Evolutionary conservation across 164 flowering plant genomes (phyloP).

Genomic region (Vitis labrusca): DNA sequence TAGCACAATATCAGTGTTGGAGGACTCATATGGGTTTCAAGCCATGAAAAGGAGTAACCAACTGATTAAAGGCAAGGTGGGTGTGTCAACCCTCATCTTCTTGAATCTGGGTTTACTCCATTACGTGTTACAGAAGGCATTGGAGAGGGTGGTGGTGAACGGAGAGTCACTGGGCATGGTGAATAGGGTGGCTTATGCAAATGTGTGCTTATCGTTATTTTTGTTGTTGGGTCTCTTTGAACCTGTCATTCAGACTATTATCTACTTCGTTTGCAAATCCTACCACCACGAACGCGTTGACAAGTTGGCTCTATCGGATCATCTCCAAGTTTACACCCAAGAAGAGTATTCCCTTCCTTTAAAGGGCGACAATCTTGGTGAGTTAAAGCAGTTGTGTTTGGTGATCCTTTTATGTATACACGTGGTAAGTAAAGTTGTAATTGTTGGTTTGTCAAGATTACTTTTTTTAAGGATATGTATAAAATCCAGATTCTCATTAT

Average conservation of each 20-base stretch:
- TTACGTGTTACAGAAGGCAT: neutral
- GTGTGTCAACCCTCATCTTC: neutral
- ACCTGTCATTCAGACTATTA: constrained; percentile 19
- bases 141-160: neutral
- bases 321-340: too few species aligned
- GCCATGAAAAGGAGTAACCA: constrained; percentile 2
- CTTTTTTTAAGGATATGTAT: too few species aligned
- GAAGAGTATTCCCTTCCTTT: too few species aligned
- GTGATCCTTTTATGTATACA: too few species aligned
- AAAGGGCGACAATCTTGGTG: too few species aligned
- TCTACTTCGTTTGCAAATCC: constrained; percentile 6
- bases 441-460: too few species aligned
- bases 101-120: neutral
- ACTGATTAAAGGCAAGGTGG: constrained; percentile 1
- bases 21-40: neutral
- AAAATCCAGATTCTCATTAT: too few species aligned
- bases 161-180: neutral
- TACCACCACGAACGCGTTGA: constrained; percentile 1
- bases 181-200: neutral
- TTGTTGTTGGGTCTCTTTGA: constrained; percentile 11
- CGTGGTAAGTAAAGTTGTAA: too few species aligned
- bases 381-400: too few species aligned
- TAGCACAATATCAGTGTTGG: constrained; percentile 9
- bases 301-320: too few species aligned
- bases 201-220: constrained; percentile 12